phyloP scores from a whole-genome alignment of 345 rosid species.

The Salix dunnii region DNA sequence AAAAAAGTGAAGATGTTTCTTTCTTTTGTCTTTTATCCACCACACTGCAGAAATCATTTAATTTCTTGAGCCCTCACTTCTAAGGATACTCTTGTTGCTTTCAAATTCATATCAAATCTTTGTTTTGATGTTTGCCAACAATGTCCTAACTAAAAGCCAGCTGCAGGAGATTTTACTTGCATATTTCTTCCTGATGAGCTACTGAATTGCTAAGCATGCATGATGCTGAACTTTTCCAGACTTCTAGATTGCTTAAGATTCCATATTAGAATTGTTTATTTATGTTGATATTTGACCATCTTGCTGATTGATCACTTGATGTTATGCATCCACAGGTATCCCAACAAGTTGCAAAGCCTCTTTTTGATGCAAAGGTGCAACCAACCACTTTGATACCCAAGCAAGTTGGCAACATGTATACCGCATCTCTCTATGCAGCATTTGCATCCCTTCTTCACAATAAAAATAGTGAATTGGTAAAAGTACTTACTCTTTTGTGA shows the following conservation, averaged over 20 bases:
- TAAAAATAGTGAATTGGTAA: slow-evolving; percentile 71
- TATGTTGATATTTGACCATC: slow-evolving; percentile 3
- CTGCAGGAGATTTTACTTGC: too few relatives aligned
- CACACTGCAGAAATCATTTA: not conserved
- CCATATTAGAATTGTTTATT: slow-evolving; percentile 1
- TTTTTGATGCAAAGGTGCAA: slow-evolving; percentile 81
- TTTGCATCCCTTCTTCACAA: slow-evolving; percentile 89
- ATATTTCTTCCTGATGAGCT: not conserved
- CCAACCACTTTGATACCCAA: slow-evolving; percentile 89
- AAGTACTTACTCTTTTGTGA: not conserved
- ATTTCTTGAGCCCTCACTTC: not conserved
- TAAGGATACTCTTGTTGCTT: not conserved
- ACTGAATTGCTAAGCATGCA: not conserved
- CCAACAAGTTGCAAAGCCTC: slow-evolving; percentile 85
- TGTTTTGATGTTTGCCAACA: not conserved
- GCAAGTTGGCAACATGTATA: slow-evolving; percentile 99
- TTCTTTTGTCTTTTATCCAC: not conserved
- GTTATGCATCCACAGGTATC: slow-evolving; percentile 51
- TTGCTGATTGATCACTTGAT: slow-evolving; percentile 20
- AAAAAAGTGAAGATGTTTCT: not conserved
- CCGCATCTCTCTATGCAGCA: slow-evolving; percentile 96
- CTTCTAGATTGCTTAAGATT: not conserved
- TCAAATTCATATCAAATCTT: not conserved
- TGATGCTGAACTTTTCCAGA: not conserved
- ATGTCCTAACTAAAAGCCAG: not conserved